Evolutionary conservation across 768 basidiomycete genomes (phyloP), one percentile per base, ranked within the genome.

Genomic region (Suillus sp.): DNA sequence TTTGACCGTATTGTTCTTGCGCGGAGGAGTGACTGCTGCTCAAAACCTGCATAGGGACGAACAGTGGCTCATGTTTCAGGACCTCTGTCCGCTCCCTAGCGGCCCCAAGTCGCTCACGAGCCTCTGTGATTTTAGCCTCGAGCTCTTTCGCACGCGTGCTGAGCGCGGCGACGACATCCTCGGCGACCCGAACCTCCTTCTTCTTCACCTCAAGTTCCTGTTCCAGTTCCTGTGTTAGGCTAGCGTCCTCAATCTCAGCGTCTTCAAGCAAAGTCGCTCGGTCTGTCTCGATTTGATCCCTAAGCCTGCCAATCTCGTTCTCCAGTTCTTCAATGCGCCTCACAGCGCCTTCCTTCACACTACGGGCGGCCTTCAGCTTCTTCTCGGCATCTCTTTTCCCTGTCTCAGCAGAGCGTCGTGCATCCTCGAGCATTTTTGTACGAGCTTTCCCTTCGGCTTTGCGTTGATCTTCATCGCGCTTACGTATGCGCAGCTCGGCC

Each of bases 301-400:
- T 83, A 53, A 93, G 69, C 58, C 76, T 74, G 64, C 76, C 76
- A 55, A 92, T 89, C 71, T 90, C 86, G 64, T 84, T 78, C 64
- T 87, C 85, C 61, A 91, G 78, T 64, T 81, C 78, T 35, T 84
- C 82, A 71, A 90, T 82, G 47, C 84, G 81, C 68, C 81, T 82
- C 25, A 74, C 79, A 0, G 89, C 84, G 61, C 81, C 87, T 69
- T 92, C 88, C 38, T 89, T 85, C 64, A 83, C 78, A 48, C 71
- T 80, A 72, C 88, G 86, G 18, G 85, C 86, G n/a, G 82, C 80
- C 69, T 88, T 91, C 64, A 96, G 81, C 68, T 88, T 88, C 80
- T 92, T 95, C 77, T 99, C 96, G 4, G 90, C 93, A 54, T 98
- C 96, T 51, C 87, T 84, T 72, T 87, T 91, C 59, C 81, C 76